These are phyloP conservation scores for Amylocystis lapponica DNA, from an alignment of 768 basidiomycete species.

Conservation along the genomic window DNA sequence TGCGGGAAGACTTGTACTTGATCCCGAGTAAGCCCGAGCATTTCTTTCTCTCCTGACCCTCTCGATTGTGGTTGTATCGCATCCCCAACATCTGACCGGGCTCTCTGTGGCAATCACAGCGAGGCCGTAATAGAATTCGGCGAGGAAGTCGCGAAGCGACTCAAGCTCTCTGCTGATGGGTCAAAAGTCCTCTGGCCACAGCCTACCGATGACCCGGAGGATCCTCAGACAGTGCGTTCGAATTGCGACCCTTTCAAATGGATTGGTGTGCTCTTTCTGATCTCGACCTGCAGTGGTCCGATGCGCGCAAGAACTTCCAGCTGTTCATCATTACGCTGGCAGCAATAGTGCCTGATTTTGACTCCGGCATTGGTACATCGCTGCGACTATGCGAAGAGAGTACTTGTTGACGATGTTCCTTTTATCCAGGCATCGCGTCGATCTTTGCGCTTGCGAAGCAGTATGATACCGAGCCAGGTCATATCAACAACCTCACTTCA, in stretches of 20 bases:
- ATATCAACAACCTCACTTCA: constrained; percentile 59
- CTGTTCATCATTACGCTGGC: constrained; percentile 58
- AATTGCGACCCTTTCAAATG: not conserved
- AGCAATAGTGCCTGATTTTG: constrained; percentile 62
- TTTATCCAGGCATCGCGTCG: constrained; percentile 44
- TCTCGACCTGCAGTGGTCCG: constrained; percentile 40
- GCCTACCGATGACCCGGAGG: constrained; percentile 52
- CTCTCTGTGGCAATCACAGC: constrained; percentile 22
- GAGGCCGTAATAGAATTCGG: constrained; percentile 63
- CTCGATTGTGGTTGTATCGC: not conserved
- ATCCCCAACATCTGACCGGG: not conserved
- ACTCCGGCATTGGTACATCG: constrained; percentile 51
- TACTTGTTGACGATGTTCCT: not conserved
- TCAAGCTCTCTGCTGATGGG: constrained; percentile 55
- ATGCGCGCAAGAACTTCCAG: constrained; percentile 46
- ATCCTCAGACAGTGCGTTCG: constrained; percentile 55
- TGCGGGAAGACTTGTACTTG: constrained; percentile 56
- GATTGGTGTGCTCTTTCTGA: not conserved
- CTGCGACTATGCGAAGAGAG: not conserved
- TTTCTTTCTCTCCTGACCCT: no score
- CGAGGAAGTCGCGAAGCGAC: constrained; percentile 41
- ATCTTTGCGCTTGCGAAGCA: constrained; percentile 55
- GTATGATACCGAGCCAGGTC: constrained; percentile 47
- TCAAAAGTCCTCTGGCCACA: constrained; percentile 68
- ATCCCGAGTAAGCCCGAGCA: constrained; percentile 43